Base-by-base conservation (phyloP, 106 monocot genomes). In the Allium cepa region DNA sequence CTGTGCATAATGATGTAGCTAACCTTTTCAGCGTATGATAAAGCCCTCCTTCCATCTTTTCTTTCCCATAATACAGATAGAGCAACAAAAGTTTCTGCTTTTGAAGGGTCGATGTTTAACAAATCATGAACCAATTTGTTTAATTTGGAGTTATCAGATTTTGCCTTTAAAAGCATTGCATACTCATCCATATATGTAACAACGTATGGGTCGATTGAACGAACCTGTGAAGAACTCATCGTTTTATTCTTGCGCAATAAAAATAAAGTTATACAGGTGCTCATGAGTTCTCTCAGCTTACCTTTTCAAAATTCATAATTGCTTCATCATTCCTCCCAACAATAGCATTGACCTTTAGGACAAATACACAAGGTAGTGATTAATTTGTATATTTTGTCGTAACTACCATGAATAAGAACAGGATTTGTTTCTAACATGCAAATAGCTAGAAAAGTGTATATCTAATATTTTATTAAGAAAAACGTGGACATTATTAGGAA, bases 121-220 rank as follows among this genome's bases (percentile, higher is more conserved):
- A 99, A 76, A 79, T 99, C 99, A 76, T 99, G 93, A 4, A 93
- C 93, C 77, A 99, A 75, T 58, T 90, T 99, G 75, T 81, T 93
- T 56, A 99, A 76, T 71, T 90, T 99, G 17, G 83, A 73, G 14
- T 81, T 71, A 58, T 93, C 90, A 46, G 92, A 87, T 63, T 85
- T 90, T 48, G 73, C 69, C 70, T 90, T 99, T 64, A 99, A 81
- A 77, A 99, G 90, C 80, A 99, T 90, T 60, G 99, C 99, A 79
- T 99, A 99, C 74, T 99, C 99, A 85, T 99, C 99, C 99, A 99
- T 99, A 71, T 93, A 93, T 52, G 90, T 93, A 66, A 99, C 64
- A 26, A 90, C 72, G 75, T 73, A 81, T 61, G 99, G 93, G 78
- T 99, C 99, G 75, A 99, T 85, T 17, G 86, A 78, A 48, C 93